These are phyloP conservation scores for Lolium multiflorum DNA, from an alignment of 176 grass and related monocot genomes.

Conservation along the genomic window DNA sequence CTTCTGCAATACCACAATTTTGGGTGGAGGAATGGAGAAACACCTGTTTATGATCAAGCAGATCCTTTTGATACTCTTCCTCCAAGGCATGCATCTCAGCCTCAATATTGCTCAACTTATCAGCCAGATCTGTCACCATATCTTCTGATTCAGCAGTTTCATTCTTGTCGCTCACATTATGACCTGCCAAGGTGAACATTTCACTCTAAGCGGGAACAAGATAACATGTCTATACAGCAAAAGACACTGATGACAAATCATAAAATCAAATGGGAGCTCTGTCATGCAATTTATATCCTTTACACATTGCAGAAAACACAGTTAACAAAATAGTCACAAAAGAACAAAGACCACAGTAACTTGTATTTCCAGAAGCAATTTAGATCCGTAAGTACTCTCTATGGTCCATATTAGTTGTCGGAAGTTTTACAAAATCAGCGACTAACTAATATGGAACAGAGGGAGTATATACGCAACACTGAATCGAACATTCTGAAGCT, in stretches of 20 bases:
- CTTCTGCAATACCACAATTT: background rate
- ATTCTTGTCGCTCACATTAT: background rate
- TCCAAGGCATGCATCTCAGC: slow-evolving; percentile 61
- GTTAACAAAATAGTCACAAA: background rate
- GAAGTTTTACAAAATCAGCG: too few relatives aligned
- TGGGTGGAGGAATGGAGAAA: background rate
- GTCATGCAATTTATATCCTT: background rate
- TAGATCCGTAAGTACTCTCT: background rate
- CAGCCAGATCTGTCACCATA: slow-evolving; percentile 48
- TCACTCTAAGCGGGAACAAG: slow-evolving; percentile 23
- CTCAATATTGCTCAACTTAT: slow-evolving; percentile 44
- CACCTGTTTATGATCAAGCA: slow-evolving; percentile 56
- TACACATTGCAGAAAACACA: background rate
- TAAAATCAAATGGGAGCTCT: background rate
- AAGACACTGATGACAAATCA: background rate
- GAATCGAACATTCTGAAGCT: slow-evolving; percentile 2
- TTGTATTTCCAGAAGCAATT: background rate
- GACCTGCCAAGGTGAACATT: slow-evolving; percentile 47
- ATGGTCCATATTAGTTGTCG: too few relatives aligned
- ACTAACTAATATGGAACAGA: too few relatives aligned
- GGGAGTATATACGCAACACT: background rate
- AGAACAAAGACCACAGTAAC: background rate
- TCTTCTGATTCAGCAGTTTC: slow-evolving; percentile 43
- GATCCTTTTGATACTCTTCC: slow-evolving; percentile 62
- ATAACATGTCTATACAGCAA: background rate